Percentiles rank a stretch among this genome's conserved stretches.
Conservation (phyloP, 345 rosid genomes). For the Citrus mangshanensis region DNA sequence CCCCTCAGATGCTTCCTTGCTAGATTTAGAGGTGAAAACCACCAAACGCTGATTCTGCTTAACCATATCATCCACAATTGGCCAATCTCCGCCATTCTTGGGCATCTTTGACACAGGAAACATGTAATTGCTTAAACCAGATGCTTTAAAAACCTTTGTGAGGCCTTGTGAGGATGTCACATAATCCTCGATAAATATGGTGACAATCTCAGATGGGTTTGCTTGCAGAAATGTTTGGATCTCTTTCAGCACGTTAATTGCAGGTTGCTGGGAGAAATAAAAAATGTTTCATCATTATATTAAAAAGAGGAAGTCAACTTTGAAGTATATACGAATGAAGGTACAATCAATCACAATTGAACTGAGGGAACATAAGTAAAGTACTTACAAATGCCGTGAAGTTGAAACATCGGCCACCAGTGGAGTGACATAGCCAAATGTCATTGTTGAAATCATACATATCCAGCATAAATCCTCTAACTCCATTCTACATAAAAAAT, state of each 20-base stretch:
- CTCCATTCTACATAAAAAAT: slow-evolving; percentile 66
- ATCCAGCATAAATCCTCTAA: slow-evolving; percentile 91
- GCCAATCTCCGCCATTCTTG: slow-evolving; percentile 82
- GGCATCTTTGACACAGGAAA: slow-evolving; percentile 86
- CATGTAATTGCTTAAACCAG: slow-evolving; percentile 65
- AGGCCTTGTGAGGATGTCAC: slow-evolving; percentile 71
- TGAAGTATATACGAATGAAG: background rate
- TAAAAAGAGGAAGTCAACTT: background rate
- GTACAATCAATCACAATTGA: slow-evolving; percentile 1
- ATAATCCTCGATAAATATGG: slow-evolving; percentile 92
- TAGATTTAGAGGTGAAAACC: slow-evolving; percentile 74
- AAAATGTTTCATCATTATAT: background rate
- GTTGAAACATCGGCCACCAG: slow-evolving; percentile 62
- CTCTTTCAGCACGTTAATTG: slow-evolving; percentile 75
- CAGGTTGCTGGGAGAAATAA: slow-evolving; percentile 64
- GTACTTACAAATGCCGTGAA: slow-evolving; percentile 80
- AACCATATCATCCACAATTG: slow-evolving; percentile 84
- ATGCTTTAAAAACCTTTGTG: slow-evolving; percentile 73
- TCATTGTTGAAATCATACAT: slow-evolving; percentile 79
- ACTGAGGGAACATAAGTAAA: background rate
- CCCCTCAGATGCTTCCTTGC: slow-evolving; percentile 84
- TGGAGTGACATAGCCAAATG: slow-evolving; percentile 91
- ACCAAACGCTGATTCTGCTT: slow-evolving; percentile 74
- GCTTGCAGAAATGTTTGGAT: slow-evolving; percentile 57
- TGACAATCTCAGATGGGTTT: slow-evolving; percentile 79